These are phyloP conservation scores for Grammothele lineata DNA, from an alignment of 768 basidiomycete species.

Conservation along the genomic window DNA sequence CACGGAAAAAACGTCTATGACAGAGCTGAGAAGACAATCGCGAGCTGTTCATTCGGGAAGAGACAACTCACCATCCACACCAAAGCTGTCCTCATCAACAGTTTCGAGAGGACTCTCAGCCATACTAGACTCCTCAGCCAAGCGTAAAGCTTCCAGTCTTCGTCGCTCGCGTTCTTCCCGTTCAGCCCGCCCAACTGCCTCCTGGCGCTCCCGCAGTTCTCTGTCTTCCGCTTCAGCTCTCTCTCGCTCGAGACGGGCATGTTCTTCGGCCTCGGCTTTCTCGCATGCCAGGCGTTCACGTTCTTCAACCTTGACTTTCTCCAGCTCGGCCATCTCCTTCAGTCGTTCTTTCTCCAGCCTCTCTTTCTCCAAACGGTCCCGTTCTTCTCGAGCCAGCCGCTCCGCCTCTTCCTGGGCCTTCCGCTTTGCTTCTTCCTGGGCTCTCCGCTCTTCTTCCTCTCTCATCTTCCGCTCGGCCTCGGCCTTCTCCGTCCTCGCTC, in stretches of 20 bases:
- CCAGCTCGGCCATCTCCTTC: constrained; percentile 18
- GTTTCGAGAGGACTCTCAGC: constrained; percentile 8
- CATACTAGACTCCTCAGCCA: constrained; percentile 1
- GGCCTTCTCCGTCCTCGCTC: constrained; percentile 7
- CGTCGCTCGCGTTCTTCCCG: constrained; percentile 21
- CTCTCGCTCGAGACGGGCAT: constrained; percentile 1
- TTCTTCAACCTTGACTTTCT: constrained; percentile 24
- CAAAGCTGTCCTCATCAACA: constrained; percentile 10
- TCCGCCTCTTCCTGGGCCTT: constrained; percentile 19
- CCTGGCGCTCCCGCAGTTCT: constrained; percentile 18
- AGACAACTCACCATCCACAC: constrained; percentile 11
- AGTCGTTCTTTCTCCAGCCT: constrained; percentile 12
- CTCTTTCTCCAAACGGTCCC: not conserved
- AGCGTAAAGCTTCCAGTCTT: constrained; percentile 1
- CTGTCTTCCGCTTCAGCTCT: constrained; percentile 13
- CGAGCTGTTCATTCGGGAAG: not conserved
- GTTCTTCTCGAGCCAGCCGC: not conserved
- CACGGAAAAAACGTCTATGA: constrained; percentile 59
- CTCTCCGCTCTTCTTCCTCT: constrained; percentile 18
- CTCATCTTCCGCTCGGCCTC: constrained; percentile 23
- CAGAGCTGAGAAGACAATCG: not conserved
- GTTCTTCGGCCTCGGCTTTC: constrained; percentile 15
- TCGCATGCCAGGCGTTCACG: constrained; percentile 18
- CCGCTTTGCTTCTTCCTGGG: constrained; percentile 15
- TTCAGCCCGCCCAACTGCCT: constrained; percentile 17